Base-by-base conservation (phyloP, 2,329 filamentous ascomycete genomes). In the Penicillium sp. region DNA sequence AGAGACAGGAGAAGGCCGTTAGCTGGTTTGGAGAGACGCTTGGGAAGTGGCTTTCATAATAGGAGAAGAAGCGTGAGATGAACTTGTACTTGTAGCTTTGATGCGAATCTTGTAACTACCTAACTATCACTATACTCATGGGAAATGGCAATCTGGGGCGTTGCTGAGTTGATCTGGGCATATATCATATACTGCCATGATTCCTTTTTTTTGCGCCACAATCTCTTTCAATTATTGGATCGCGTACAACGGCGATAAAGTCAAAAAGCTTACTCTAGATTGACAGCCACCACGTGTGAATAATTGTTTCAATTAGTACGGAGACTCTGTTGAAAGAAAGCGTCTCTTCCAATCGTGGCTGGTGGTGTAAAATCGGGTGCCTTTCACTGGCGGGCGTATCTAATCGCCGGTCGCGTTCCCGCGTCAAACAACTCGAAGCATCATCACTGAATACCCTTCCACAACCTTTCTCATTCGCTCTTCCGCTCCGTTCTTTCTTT, bases 1-100 rank as follows among this genome's bases (percentile, higher is more conserved):
- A 79, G 64, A 71, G 79, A 58, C 73, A 74, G 55, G 75, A 79
- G 58, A 79, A 74, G 63, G 74, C 76, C 38, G 71, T 73, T 28
- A 74, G 73, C 50, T 80, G 77, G 77, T 80, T 81, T 72, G 79
- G 79, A 47, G 77, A 80, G 67, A 79, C 77, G 1, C 69, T 81
- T 64, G 79, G 76, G 13, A 78, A 74, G 59, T 80, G 76, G 74
- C 58, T 80, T 44, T 74, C 77, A 19, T 80, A 70, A 59, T 56
- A 6, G n/a, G 45, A 22, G 37, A 50, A 33, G 15, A n/a, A 3
- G 22, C 13, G 5, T 28, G 22, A 44, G 30, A 33, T 37, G 28
- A 45, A 56, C 24, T n/a, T 55, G 44, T 60, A 51, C 30, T 49
- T 60, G n/a, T 60, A 49, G 45, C 42, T 51, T 37, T 51, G 28